Evolutionary conservation across 768 basidiomycete species (phyloP), one percentile per base, ranked within the genome.

Genomic region (Amanita brunnescens): DNA sequence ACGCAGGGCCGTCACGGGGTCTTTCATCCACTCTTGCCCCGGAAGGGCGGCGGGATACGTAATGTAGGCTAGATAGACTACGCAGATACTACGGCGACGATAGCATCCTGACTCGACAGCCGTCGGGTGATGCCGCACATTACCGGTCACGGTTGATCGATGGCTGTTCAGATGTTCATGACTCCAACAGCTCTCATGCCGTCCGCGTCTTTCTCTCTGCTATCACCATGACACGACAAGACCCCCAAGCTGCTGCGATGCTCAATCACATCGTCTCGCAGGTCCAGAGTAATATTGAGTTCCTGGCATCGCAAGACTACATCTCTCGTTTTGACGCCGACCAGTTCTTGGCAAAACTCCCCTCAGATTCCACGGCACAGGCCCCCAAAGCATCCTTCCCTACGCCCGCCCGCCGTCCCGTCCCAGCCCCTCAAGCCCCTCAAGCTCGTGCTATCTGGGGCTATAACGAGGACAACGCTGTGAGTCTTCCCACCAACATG

Each of bases 361-460:
- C 73, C n/a, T 64, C 64, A 47, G 46, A 30, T 6, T 10, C 49
- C 50, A 50, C 48, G 37, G 32, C 53, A 23, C 8, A 35, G 34
- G 50, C 47, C 44, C 38, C 51, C n/a, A 33, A 29, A 32, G n/a
- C 55, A 52, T 32, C 51, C 45, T 30, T 53, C 55, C n/a, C 39
- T 38, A 41, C 34, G 14, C 41, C 51, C 42, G 32, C 42, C 33
- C 42, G 55, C 52, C 46, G 56, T 32, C 55, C 52, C 14, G 49
- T 48, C 9, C 54, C 60, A 52, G 55, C 61, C 40, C 52, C 60
- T 46, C 30, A 56, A 51, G 41, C 54, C 14, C 57, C 62, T 6
- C 66, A 74, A 55, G 83, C 79, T 6, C 71, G 72, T 38, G 85
- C 83, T 1, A 49, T 82, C 0, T 87, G 85, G 86, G 64, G 68